Evolutionary conservation across 768 basidiomycete genomes (phyloP).

Genomic region (Podaxis sp.): DNA sequence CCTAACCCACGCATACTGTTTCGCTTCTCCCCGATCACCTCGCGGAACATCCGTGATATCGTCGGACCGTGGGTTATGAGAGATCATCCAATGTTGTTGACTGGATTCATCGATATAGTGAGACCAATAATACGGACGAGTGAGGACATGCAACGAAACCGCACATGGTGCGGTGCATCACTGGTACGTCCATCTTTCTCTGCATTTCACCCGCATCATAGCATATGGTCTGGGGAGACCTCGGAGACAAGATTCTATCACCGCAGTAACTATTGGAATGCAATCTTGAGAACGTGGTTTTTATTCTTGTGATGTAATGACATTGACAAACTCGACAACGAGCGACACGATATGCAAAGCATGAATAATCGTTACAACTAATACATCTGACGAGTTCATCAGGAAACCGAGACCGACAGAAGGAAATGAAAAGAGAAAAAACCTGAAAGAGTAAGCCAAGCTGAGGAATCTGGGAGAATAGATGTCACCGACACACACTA

Average conservation of each 20-base stretch:
- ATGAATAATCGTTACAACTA: slow-evolving; percentile 10
- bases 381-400: slow-evolving; percentile 11
- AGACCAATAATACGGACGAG: too few relatives aligned
- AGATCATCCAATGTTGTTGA: too few relatives aligned
- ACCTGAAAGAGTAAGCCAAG: slow-evolving; percentile 8
- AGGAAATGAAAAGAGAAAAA: background rate
- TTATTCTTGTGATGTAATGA: background rate
- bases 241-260: background rate
- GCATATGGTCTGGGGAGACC: background rate
- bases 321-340: background rate
- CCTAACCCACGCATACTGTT: too few relatives aligned
- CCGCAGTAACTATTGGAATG: background rate
- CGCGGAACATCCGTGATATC: too few relatives aligned
- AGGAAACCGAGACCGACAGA: background rate
- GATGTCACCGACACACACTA: background rate
- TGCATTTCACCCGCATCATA: too few relatives aligned
- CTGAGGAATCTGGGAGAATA: background rate
- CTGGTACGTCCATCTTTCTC: too few relatives aligned
- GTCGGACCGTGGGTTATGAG: too few relatives aligned
- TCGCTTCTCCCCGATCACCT: too few relatives aligned
- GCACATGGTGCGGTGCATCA: too few relatives aligned
- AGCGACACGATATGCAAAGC: slow-evolving; percentile 7
- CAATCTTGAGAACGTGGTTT: background rate
- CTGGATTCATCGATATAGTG: too few relatives aligned
- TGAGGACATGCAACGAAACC: too few relatives aligned